A percentile compares a stretch with the other conserved stretches of the same genome.
These are phyloP conservation scores for Corymbia calophylla DNA, from an alignment of 441 rosid species.

Conservation along the genomic window DNA sequence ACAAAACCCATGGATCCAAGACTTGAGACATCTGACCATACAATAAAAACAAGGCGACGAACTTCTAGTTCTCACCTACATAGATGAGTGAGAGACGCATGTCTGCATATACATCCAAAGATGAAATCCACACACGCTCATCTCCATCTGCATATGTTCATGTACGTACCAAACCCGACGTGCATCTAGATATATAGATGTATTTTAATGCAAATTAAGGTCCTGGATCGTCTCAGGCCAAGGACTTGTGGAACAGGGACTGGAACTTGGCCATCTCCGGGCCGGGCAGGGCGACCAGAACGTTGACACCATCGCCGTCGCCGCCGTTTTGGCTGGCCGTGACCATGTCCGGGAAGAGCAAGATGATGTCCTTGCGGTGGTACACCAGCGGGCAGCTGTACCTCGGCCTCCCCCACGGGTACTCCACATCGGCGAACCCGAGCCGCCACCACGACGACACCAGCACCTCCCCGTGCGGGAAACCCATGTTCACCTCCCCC, in stretches of 20 bases:
- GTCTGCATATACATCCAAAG: background rate
- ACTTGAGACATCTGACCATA: background rate
- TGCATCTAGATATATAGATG: background rate
- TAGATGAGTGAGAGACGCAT: background rate
- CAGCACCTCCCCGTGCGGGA: conserved; percentile 63
- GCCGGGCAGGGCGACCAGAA: conserved; percentile 65
- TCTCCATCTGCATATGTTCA: background rate
- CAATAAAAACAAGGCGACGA: background rate
- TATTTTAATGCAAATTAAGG: background rate
- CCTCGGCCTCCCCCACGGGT: conserved; percentile 77
- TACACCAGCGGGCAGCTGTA: conserved; percentile 68
- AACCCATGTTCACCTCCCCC: conserved; percentile 66
- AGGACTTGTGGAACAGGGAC: conserved; percentile 32
- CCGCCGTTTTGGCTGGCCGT: conserved; percentile 12
- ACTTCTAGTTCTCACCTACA: background rate
- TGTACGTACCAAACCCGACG: background rate
- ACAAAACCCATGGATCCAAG: background rate
- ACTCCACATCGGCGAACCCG: conserved; percentile 66
- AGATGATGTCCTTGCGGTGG: conserved; percentile 63
- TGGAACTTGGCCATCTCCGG: conserved; percentile 54
- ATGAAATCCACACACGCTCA: background rate
- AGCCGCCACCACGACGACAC: conserved; percentile 84
- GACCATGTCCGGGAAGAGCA: conserved; percentile 56
- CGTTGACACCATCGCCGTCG: conserved; percentile 46
- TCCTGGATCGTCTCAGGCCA: background rate